phyloP scores from a whole-genome alignment of 495 filamentous ascomycete species.

The Lasiosphaeria hispida region DNA sequence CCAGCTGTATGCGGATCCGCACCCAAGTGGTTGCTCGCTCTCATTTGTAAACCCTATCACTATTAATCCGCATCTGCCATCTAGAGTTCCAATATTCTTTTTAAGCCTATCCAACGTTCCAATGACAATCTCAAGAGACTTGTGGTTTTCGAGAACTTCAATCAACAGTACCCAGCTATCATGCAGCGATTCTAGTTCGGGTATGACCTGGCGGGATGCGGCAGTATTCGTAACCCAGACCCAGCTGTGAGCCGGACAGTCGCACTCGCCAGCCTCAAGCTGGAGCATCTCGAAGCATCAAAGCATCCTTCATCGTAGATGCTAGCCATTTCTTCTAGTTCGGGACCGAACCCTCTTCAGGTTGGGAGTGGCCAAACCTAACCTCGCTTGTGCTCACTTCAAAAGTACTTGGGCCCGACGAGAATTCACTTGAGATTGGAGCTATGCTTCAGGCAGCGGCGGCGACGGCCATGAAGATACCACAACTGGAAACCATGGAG shows the following conservation, averaged over 20 bases:
- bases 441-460: conserved; percentile 33
- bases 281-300: conserved; percentile 38
- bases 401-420: conserved; percentile 27
- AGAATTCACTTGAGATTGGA: conserved; percentile 25
- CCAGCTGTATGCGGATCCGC: no score
- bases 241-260: conserved; percentile 27
- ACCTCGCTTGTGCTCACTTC: conserved; percentile 35
- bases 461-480: neutral
- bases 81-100: conserved; percentile 13
- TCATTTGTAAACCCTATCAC: no score
- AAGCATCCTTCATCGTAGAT: conserved; percentile 38
- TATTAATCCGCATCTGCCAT: neutral
- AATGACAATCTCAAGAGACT: conserved; percentile 28
- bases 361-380: conserved; percentile 39
- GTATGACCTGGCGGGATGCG: conserved; percentile 14
- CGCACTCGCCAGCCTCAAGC: conserved; percentile 29
- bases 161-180: conserved; percentile 27
- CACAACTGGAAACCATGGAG: neutral
- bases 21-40: no score
- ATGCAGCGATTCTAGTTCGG: conserved; percentile 22
- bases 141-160: conserved; percentile 35
- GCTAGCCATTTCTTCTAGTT: conserved; percentile 36
- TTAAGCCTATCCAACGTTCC: conserved; percentile 25
- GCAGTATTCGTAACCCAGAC: conserved; percentile 27
- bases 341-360: conserved; percentile 29